Evolutionary conservation across 139 green algal genomes (phyloP).

Genomic region (Pseudopediastrum boryanum): DNA sequence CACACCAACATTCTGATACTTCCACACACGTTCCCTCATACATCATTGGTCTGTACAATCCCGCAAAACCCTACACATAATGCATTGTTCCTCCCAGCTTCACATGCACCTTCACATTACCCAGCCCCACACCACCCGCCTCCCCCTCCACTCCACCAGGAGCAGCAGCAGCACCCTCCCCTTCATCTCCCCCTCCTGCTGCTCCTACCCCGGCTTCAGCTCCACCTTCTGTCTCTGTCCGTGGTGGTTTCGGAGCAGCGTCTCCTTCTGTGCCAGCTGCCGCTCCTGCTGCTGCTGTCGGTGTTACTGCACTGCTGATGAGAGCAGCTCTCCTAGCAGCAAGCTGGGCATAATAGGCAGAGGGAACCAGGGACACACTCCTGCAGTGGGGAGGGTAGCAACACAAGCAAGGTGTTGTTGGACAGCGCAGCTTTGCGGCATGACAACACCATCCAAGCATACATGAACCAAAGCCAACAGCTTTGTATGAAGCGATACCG

Average conservation of each 20-base stretch:
- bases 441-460: background rate
- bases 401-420: background rate
- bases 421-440: background rate
- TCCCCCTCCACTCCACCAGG: background rate
- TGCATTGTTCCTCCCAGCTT: conserved; percentile 33
- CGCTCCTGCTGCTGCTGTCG: background rate
- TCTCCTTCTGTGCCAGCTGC: background rate
- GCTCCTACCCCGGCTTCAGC: background rate
- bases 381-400: conserved; percentile 2
- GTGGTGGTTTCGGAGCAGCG: background rate
- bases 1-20: too few species aligned
- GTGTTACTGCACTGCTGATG: background rate
- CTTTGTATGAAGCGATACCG: background rate
- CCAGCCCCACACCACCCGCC: background rate
- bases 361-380: conserved; percentile 63
- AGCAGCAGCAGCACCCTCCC: background rate
- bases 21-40: too few species aligned
- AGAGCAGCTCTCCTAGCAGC: conserved; percentile 56
- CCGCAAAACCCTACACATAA: too few species aligned
- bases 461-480: background rate
- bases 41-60: too few species aligned
- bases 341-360: conserved; percentile 81
- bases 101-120: conserved; percentile 19
- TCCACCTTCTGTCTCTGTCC: background rate
- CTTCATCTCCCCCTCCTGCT: background rate